phyloP scores from a whole-genome alignment of 176 grass and related monocot species.

The Oryza punctata region DNA sequence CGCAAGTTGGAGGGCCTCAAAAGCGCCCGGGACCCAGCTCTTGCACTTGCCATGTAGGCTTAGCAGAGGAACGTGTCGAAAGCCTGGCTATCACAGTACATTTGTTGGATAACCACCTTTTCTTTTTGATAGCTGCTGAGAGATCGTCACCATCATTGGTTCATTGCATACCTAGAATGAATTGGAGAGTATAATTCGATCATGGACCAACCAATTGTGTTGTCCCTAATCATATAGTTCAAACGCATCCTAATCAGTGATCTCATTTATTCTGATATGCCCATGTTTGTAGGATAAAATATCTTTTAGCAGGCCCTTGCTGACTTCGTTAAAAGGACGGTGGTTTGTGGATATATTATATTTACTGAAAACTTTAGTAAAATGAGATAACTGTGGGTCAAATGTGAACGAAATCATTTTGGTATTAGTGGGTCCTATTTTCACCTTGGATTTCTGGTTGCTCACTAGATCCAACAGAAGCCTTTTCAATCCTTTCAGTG shows the following conservation, averaged over 20 bases:
- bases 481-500: conserved; percentile 33
- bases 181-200: background rate
- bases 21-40: conserved; percentile 40
- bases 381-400: background rate
- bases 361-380: background rate
- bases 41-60: conserved; percentile 41
- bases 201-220: conserved; percentile 6
- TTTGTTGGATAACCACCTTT: conserved; percentile 32
- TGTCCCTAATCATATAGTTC: conserved; percentile 6
- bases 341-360: conserved; percentile 1
- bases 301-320: conserved; percentile 19
- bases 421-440: conserved; percentile 33
- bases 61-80: conserved; percentile 54
- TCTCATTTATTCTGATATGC: conserved; percentile 15
- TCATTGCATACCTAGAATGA: conserved; percentile 1
- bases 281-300: background rate
- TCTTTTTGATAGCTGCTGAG: conserved; percentile 37
- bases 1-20: conserved; percentile 50
- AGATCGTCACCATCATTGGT: conserved; percentile 44
- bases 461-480: conserved; percentile 38
- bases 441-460: background rate
- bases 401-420: conserved; percentile 26
- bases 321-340: conserved; percentile 14
- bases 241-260: conserved; percentile 13
- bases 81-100: conserved; percentile 30